phyloP scores from a whole-genome alignment of 2,329 filamentous ascomycete genomes.

The Xylaria sp. region DNA sequence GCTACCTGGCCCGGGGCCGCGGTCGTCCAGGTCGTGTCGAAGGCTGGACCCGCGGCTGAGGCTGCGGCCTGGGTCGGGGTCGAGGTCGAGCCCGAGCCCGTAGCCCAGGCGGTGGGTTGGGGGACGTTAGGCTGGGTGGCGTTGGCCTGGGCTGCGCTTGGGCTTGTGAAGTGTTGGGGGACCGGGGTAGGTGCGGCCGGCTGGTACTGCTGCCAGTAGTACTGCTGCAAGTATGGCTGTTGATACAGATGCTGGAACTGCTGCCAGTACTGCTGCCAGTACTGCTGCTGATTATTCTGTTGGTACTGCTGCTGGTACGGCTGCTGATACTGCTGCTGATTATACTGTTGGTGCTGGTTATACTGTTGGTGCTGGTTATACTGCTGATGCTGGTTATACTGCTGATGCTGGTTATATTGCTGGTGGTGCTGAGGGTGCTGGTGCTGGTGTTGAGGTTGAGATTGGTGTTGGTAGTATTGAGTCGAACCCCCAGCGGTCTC shows the following conservation, averaged over 20 bases:
- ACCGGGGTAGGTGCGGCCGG: no score
- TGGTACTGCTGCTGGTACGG: neutral
- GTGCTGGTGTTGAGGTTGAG: neutral
- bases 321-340: neutral
- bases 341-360: neutral
- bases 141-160: no score
- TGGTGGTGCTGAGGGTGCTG: neutral
- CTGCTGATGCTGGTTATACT: neutral
- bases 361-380: neutral
- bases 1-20: constrained; percentile 8
- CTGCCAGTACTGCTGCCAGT: neutral
- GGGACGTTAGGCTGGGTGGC: no score
- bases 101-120: no score
- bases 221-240: neutral
- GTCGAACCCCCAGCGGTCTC: no score
- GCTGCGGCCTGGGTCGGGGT: neutral
- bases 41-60: neutral
- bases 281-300: neutral
- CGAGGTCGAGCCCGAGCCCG: constrained; percentile 1
- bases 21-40: neutral
- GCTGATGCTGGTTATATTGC: no score
- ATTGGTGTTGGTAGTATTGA: neutral
- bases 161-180: no score
- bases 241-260: neutral
- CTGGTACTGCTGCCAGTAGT: no score